Evolutionary conservation across 2,329 filamentous ascomycete species (phyloP).

Genomic region (Ceratocystis harringtonii): DNA sequence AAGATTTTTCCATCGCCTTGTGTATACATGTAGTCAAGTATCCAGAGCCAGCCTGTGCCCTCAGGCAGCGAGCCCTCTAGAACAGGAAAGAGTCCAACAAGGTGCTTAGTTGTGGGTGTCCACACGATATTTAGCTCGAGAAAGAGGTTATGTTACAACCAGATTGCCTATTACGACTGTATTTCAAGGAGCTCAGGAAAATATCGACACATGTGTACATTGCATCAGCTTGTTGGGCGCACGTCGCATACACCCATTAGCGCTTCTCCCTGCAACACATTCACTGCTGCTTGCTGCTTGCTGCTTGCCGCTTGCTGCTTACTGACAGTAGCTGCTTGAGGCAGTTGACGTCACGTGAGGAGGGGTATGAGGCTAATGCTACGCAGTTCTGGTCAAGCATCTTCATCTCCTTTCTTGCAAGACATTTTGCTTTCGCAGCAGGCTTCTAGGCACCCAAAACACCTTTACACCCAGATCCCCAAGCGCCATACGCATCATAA

Average conservation of each 20-base stretch:
- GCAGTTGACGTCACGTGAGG: not conserved
- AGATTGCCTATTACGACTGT: too few relatives aligned
- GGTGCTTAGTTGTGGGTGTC: not conserved
- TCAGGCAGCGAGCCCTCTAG: not conserved
- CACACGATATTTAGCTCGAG: not conserved
- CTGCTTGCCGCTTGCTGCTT: too few relatives aligned
- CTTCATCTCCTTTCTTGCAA: too few relatives aligned
- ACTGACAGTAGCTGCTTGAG: too few relatives aligned
- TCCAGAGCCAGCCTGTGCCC: not conserved
- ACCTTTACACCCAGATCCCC: not conserved
- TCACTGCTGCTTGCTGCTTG: too few relatives aligned
- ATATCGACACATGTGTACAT: too few relatives aligned
- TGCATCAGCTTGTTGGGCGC: too few relatives aligned
- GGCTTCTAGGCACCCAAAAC: too few relatives aligned
- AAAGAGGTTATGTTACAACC: not conserved
- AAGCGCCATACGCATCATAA: not conserved
- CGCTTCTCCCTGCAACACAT: too few relatives aligned
- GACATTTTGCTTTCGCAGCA: too few relatives aligned
- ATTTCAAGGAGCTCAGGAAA: too few relatives aligned
- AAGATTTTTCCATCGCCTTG: not conserved
- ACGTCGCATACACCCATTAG: too few relatives aligned
- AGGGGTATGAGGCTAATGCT: not conserved
- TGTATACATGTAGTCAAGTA: not conserved
- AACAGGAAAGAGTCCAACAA: not conserved
- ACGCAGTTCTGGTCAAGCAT: not conserved